Conservation (phyloP, 352 stramenopile genomes). For the Pythium utonaiense region DNA sequence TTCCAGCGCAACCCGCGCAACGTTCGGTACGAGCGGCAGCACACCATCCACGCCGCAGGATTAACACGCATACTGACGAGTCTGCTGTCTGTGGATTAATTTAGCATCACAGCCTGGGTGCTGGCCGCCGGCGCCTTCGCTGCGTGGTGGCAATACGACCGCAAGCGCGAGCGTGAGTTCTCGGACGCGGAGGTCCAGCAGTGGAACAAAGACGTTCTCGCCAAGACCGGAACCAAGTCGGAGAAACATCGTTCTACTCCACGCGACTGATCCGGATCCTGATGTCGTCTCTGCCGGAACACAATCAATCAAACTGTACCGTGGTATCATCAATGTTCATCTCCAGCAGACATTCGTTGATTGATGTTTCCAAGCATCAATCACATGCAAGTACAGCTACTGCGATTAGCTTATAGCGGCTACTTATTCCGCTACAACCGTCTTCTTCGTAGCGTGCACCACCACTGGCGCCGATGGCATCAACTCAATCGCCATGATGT, state of each 20-base stretch:
- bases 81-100: no score
- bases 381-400: no score
- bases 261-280: slow-evolving; percentile 2
- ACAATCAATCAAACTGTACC: neutral
- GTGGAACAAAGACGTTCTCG: slow-evolving; percentile 62
- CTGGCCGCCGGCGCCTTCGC: slow-evolving; percentile 35
- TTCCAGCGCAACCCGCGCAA: slow-evolving; percentile 28
- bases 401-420: no score
- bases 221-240: slow-evolving; percentile 33
- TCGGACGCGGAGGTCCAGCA: slow-evolving; percentile 31
- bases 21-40: slow-evolving; percentile 17
- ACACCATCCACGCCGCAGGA: neutral
- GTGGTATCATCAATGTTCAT: neutral
- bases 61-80: no score
- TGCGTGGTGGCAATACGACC: slow-evolving; percentile 56
- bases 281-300: neutral
- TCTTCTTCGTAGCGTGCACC: neutral
- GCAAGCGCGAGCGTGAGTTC: slow-evolving; percentile 58
- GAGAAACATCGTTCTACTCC: slow-evolving; percentile 19
- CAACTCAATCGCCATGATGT: slow-evolving; percentile 9
- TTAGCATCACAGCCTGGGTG: slow-evolving; percentile 51
- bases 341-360: no score
- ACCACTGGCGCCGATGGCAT: neutral
- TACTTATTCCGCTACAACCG: no score
- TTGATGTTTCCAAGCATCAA: no score